These are phyloP conservation scores for Fomitopsis betulina DNA, from an alignment of 1,284 basidiomycete genomes.

Conservation along the genomic window DNA sequence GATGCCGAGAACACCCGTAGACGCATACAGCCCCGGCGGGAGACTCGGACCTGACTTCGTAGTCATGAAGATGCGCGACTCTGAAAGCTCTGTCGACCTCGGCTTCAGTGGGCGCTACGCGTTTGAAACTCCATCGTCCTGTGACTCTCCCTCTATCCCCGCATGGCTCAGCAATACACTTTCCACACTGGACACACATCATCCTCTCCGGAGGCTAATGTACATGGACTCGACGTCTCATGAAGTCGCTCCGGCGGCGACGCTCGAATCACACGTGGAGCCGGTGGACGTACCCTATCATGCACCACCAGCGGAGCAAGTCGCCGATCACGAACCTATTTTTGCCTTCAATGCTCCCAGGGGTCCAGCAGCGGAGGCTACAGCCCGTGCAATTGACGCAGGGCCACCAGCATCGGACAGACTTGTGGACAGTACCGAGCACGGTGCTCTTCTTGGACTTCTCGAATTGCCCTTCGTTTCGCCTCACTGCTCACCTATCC, in stretches of 20 bases:
- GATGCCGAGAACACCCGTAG: constrained; percentile 37
- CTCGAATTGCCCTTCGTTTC: neutral
- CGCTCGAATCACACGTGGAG: neutral
- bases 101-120: neutral
- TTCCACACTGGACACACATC: constrained; percentile 31
- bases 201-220: constrained; percentile 40
- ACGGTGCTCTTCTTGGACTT: neutral
- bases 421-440: neutral
- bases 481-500: neutral
- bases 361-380: neutral
- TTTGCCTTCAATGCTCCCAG: constrained; percentile 3
- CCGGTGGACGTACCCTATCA: neutral
- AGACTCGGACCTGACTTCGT: constrained; percentile 37
- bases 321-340: neutral
- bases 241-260: neutral
- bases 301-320: neutral
- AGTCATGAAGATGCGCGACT: constrained; percentile 36
- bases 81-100: neutral
- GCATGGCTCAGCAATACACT: constrained; percentile 44
- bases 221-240: neutral
- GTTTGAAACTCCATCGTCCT: neutral
- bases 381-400: neutral
- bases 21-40: constrained; percentile 33
- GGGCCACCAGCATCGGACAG: neutral
- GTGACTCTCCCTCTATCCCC: constrained; percentile 28